Base-by-base conservation (phyloP, 2,329 filamentous ascomycete genomes). In the Teratosphaeria nubilosa region DNA sequence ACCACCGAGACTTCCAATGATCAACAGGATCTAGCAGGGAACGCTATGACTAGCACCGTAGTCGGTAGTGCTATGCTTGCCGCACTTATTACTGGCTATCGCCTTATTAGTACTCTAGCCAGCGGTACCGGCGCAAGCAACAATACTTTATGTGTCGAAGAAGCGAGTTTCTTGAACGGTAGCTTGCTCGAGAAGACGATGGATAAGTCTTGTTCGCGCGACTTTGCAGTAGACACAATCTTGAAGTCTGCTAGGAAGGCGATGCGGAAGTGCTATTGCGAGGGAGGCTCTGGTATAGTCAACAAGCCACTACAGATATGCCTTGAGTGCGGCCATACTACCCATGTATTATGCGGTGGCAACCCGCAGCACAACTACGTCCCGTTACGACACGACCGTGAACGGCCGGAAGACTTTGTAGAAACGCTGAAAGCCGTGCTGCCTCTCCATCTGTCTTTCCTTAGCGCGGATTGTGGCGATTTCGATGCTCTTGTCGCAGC, bases 41-140 rank as follows among this genome's bases (percentile, higher is more conserved):
- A 94, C 68, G 88, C 88, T 0, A 92, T 92, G 88, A 84, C 82
- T 0, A 83, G 83, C 0, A 87, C 88, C 0, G 86, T 90, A 0
- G 82, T 91, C 10, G 86, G 85, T 2, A 77, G 81, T 1, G 80
- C 82, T 0, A 78, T 88, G 1, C 65, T 89, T 1, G 75, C 82
- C 1, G 79, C 82, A 0, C 69, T 91, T 1, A 78, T 84, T 77
- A 61, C 72, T 30, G 73, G 72, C 3, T 59, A 59, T 30, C 6
- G 63, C 27, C 56, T 62, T 14, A 34, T 62, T 14, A 24, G 24
- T 5, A 41, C 5, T 54, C 2, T 22, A 10, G n/a, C 25, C 30
- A 32, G 11, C 9, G 51, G 11, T 20, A n/a, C 25, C 5, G n/a
- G 5, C 51, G n/a, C n/a, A n/a, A n/a, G n/a, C n/a, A n/a, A n/a